Base-by-base conservation (phyloP, 148 eudicot species). In the Vaccinium macrocarpon region DNA sequence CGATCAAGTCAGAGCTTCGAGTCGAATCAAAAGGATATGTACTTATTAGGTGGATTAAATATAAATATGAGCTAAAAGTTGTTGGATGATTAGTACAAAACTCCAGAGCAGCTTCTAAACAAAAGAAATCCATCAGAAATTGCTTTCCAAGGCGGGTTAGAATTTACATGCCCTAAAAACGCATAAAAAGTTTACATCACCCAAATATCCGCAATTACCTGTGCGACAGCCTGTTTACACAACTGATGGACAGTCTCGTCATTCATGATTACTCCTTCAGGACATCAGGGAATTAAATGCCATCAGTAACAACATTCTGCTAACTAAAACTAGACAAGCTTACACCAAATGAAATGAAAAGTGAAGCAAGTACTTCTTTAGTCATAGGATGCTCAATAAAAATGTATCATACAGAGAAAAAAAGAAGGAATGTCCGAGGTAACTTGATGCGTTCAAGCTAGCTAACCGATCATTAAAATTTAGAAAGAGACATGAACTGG, bases 161-260 rank as follows among this genome's bases (percentile, higher is more conserved):
- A 79, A 48, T 68, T 6, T 13, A 82, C 13, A 12, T 27, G 6
- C 11, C 35, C 86, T 23, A 21, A 61, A 81, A 49, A 55, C 74
- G 16, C 50, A 73, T 11, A 35, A 1, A 13, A 10, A 19, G 42
- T 56, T 35, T 35, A 8, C 21, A 73, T 48, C 42, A 82, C 32
- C 42, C 52, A 8, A 78, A 77, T 21, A 78, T 48, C 46, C 25
- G 23, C 85, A 50, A 52, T 84, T 86, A 95, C 99, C 98, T 97
- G 99, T 42, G 98, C 85, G 53, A 97, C 99, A 81, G 99, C 99
- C 90, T 97, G 99, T 88, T 92, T 97, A 84, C 99, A 97, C 79
- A 97, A 83, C 82, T 97, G 99, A 87, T 93, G 93, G 62, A 97
- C 98, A 15, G 99, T 97, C 91, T 97, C 99, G 82, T 97, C 99